A percentile compares a stretch with the other conserved stretches of the same genome.
Conservation (phyloP, 441 rosid species). For the Bruguiera hainesii region DNA sequence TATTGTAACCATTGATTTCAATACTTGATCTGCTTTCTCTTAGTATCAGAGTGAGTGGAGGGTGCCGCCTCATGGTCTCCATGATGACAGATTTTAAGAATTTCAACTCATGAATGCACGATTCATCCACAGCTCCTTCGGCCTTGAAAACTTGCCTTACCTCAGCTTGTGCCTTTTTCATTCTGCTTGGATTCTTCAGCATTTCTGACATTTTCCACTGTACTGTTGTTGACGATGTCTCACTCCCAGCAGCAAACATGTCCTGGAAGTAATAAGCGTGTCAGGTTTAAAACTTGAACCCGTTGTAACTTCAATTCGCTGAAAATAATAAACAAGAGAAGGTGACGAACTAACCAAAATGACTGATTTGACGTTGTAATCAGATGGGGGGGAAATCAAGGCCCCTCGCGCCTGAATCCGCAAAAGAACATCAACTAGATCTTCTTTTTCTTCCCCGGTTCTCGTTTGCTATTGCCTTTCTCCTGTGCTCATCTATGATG, state of each 20-base stretch:
- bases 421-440: conserved; percentile 21
- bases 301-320: background rate
- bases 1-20: background rate
- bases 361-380: conserved; percentile 15
- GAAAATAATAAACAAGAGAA: background rate
- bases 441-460: background rate
- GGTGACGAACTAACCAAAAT: conserved; percentile 1
- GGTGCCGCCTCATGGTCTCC: background rate
- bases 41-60: background rate
- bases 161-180: background rate
- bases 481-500: conserved; percentile 6
- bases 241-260: background rate
- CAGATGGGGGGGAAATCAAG: background rate
- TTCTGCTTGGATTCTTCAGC: background rate
- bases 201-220: conserved; percentile 1
- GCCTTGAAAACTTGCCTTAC: background rate
- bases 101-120: background rate
- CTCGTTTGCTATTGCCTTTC: background rate
- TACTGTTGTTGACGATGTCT: background rate
- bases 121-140: background rate
- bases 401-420: background rate
- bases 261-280: background rate
- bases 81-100: background rate
- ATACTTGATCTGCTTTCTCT: background rate
- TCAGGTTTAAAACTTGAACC: no score